Conservation (phyloP, 306 rosid species). For the Quillaja saponaria region DNA sequence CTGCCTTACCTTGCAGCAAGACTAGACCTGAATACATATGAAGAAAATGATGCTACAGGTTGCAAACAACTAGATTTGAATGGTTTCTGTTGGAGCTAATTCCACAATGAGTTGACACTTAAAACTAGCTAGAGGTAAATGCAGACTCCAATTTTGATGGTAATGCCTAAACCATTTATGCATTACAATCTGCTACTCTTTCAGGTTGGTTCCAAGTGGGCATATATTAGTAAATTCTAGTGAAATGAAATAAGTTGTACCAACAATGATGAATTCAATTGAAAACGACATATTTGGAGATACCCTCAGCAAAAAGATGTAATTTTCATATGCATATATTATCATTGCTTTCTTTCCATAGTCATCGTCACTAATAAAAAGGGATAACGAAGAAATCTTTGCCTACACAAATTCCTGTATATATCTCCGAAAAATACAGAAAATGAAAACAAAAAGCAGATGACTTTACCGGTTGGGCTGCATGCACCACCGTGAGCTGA, state of each 20-base stretch:
- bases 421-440: no score
- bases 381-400: no score
- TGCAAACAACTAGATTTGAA: slow-evolving; percentile 76
- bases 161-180: slow-evolving; percentile 7
- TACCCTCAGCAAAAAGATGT: slow-evolving; percentile 17
- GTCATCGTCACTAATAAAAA: no score
- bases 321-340: background rate
- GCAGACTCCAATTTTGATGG: slow-evolving; percentile 18
- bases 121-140: background rate
- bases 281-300: slow-evolving; percentile 27
- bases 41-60: slow-evolving; percentile 49
- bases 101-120: background rate
- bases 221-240: slow-evolving; percentile 24
- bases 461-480: no score
- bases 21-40: slow-evolving; percentile 67
- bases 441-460: no score
- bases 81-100: slow-evolving; percentile 73
- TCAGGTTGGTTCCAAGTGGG: slow-evolving; percentile 1
- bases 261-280: slow-evolving; percentile 20
- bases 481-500: no score
- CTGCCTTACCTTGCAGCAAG: slow-evolving; percentile 47
- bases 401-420: no score
- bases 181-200: slow-evolving; percentile 22
- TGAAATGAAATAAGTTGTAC: slow-evolving; percentile 36
- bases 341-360: no score